These are phyloP conservation scores for Suillus variegatus DNA, from an alignment of 768 basidiomycete genomes.

Conservation along the genomic window DNA sequence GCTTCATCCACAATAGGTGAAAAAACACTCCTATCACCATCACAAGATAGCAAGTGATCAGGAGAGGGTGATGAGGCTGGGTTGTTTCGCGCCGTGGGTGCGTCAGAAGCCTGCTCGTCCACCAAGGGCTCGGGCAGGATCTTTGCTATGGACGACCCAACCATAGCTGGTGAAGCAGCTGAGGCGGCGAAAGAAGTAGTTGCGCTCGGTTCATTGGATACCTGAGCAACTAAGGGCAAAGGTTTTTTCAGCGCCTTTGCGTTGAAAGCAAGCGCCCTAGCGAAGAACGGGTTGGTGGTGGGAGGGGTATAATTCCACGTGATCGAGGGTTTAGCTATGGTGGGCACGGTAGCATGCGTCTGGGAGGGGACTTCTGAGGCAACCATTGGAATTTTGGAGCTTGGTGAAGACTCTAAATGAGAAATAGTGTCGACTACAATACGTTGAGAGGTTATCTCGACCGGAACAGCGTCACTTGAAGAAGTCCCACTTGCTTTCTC, in stretches of 20 bases:
- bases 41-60: neutral
- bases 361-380: neutral
- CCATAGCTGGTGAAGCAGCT: neutral
- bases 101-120: neutral
- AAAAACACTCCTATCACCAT: neutral
- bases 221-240: neutral
- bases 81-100: too few relatives aligned
- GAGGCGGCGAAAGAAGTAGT: neutral
- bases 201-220: neutral
- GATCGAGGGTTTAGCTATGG: neutral
- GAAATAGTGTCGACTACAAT: neutral
- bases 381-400: neutral
- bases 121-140: neutral
- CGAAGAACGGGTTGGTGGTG: neutral
- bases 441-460: neutral
- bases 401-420: neutral
- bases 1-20: neutral
- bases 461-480: neutral
- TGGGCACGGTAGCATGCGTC: neutral
- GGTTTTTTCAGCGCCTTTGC: slow-evolving; percentile 1
- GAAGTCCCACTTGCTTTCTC: neutral
- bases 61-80: neutral
- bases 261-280: neutral
- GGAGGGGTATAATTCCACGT: slow-evolving; percentile 1
- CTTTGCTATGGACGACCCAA: neutral